Evolutionary conservation across 164 flowering plant genomes (phyloP), one percentile per base, ranked within the genome.

Genomic region (Sedum album): DNA sequence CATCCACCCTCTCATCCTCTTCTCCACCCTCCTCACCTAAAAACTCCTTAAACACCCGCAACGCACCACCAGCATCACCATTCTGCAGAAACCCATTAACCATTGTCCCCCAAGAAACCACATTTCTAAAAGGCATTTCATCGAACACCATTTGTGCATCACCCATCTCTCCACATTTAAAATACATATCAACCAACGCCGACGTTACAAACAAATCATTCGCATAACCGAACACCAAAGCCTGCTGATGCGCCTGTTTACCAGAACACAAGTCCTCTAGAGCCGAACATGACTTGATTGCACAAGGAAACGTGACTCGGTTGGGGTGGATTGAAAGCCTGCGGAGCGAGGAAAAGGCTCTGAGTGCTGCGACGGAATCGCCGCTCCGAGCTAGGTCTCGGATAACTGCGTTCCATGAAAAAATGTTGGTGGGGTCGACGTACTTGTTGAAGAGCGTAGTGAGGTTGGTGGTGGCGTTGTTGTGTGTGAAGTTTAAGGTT

Each of bases 61-160:
- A 68, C 0, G 96, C 93, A 5, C 80, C 79, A 15, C 35, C 73
- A 33, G 85, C 69, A 41, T 63, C 28, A 1, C 71, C 83, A 51
- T 84, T 89, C 57, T 84, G 81, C 31, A 84, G 83, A 68, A 80
- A 92, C 30, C 94, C 96, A 28, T 81, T 75, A 60, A 92, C 75
- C 90, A 90, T 83, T 0, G 91, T 78, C 4, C 91, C 86, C 95
- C 94, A 92, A 48, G 87, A 82, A 7, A 90, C 98, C 0, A 85
- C 78, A 77, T 88, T 92, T 78, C 83, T 79, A 0, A 66, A 60
- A 31, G 88, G 82, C 72, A 85, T 83, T 80, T 78, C 83, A 31
- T 86, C 93, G 66, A 92, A 92, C 84, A 86, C n/a, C 39, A 60
- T 76, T 21, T 86, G 63, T 0, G 97, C 97, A 51, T 85, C 89